Evolutionary conservation across 306 rosid species (phyloP).

Genomic region (Cajanus cajan): DNA sequence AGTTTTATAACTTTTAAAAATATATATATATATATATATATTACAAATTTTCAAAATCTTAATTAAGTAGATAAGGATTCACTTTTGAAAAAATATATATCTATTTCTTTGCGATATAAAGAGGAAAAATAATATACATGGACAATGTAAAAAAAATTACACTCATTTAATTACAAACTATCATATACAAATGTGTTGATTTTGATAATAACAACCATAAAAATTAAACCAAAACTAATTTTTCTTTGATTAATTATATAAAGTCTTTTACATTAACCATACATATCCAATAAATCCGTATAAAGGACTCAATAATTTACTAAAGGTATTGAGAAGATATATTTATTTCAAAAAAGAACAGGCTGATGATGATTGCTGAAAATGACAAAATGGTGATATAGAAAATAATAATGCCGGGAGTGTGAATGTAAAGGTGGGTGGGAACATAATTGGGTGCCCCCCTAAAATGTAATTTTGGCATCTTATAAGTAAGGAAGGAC

Average conservation of each 20-base stretch:
- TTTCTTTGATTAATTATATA: too few relatives aligned
- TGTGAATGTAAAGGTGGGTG: constrained; percentile 22
- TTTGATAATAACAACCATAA: too few relatives aligned
- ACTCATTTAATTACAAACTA: too few relatives aligned
- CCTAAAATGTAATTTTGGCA: constrained; percentile 18
- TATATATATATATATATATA: too few relatives aligned
- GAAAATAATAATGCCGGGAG: background rate
- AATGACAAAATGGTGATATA: constrained; percentile 22
- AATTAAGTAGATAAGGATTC: background rate
- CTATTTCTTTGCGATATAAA: background rate
- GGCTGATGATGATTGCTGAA: background rate
- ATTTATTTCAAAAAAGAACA: background rate
- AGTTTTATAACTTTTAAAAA: too few relatives aligned
- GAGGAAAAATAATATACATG: too few relatives aligned
- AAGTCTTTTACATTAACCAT: too few relatives aligned
- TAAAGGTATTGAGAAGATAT: background rate
- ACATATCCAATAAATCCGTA: too few relatives aligned
- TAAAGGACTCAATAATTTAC: too few relatives aligned
- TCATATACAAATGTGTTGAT: too few relatives aligned
- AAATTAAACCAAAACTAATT: too few relatives aligned
- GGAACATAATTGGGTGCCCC: constrained; percentile 15
- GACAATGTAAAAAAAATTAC: too few relatives aligned
- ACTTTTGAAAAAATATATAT: background rate
- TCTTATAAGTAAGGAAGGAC: constrained; percentile 13
- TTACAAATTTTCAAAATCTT: background rate